Base-by-base conservation (phyloP, 495 filamentous ascomycete species). In the Aspergillus ostianus region DNA sequence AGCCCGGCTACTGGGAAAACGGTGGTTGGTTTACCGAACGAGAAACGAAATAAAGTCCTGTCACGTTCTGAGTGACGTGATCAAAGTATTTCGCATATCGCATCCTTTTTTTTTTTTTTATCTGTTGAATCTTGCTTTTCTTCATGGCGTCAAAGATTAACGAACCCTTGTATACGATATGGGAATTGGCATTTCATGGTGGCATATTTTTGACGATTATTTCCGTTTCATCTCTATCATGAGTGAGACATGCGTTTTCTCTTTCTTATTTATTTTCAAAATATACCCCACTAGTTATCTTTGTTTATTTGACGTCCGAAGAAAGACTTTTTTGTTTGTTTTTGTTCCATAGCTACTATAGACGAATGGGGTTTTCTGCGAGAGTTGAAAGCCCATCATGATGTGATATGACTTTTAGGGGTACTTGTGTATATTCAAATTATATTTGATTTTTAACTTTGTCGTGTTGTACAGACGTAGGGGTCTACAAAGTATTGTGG, bases 1-100 rank as follows among this genome's bases (percentile, higher is more conserved):
- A 72, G 26, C 76, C 82, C 1, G 89, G 89, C 0, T 62, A 85
- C 49, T 91, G 87, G 89, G 89, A 90, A 60, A 64, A 72, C 6
- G 89, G 89, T 12, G 89, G 89, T 6, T 91, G 87, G 85, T 89
- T 92, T 52, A 61, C 58, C 10, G 26, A 27, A 12, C 17, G 19
- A 12, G 4, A 23, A 20, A 18, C 29, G 19, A n/a, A 12, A 9
- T 56, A 12, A 56, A 30, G 3, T 44, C 4, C 2, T 21, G 12
- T 8, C 8, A n/a, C 29, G 32, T 0, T 46, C 18, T 54, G 13
- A 41, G 4, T 15, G 21, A 27, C 30, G 26, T 23, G 26, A 32
- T 52, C 32, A 26, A 51, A 51, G 18, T n/a, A 9, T 27, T 10
- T 5, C 4, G n/a, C n/a, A n/a, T n/a, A n/a, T 41, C 8, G 23